Conservation (phyloP, 2,329 filamentous ascomycete species). For the Diaporthe sp. region DNA sequence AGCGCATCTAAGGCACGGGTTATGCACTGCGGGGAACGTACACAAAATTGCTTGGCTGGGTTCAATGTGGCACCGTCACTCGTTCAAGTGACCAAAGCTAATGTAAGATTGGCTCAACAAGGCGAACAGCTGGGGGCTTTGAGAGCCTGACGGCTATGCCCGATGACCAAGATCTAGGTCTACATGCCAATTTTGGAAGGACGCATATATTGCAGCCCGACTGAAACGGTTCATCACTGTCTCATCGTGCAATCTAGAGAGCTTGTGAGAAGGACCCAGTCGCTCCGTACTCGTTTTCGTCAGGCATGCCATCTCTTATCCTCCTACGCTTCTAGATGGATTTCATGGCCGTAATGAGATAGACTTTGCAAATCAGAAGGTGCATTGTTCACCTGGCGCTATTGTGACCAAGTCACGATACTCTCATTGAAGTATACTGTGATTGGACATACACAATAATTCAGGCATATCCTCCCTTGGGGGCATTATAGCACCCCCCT, state of each 20-base stretch:
- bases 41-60: conserved; percentile 17
- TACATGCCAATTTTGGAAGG: background rate
- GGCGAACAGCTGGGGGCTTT: background rate
- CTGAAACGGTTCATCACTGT: no score
- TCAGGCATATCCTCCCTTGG: background rate
- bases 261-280: background rate
- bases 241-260: background rate
- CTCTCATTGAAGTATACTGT: background rate
- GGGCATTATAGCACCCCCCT: no score
- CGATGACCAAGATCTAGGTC: background rate
- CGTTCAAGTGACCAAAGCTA: conserved; percentile 11
- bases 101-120: conserved; percentile 5
- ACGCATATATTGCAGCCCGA: background rate
- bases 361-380: no score
- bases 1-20: background rate
- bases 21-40: conserved; percentile 23
- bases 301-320: no score
- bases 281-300: background rate
- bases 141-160: no score
- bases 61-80: background rate
- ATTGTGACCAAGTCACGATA: background rate
- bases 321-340: background rate
- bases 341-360: background rate
- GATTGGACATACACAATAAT: background rate
- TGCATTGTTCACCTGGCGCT: background rate